phyloP scores from a whole-genome alignment of 257 asterid genomes.

The Ilex asprella region DNA sequence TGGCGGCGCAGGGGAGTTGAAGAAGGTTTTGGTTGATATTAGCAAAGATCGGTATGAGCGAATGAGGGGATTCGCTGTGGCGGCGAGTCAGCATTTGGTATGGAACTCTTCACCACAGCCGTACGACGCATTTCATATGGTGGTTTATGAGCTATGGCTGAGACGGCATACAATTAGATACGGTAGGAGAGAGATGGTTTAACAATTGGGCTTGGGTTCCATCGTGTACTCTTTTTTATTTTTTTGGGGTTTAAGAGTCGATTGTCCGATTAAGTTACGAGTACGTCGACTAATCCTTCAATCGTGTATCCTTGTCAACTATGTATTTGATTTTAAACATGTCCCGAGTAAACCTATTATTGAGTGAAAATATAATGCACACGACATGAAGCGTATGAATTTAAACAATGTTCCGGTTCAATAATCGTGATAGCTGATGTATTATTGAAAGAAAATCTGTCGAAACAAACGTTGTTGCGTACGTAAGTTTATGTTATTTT shows the following conservation, averaged over 20 bases:
- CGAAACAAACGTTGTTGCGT: too few relatives aligned
- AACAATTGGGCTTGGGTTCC: not conserved
- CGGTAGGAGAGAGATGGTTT: constrained; percentile 39
- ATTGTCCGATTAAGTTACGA: too few relatives aligned
- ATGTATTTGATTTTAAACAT: too few relatives aligned
- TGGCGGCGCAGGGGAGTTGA: constrained; percentile 51
- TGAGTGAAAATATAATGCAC: too few relatives aligned
- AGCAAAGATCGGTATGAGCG: constrained; percentile 35
- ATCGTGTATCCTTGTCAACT: too few relatives aligned
- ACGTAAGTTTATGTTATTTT: too few relatives aligned
- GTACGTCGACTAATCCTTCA: too few relatives aligned
- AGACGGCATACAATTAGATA: constrained; percentile 81
- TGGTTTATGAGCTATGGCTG: constrained; percentile 84
- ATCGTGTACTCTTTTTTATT: not conserved
- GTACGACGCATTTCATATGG: constrained; percentile 78
- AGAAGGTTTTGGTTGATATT: constrained; percentile 40
- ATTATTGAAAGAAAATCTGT: too few relatives aligned
- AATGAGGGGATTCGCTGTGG: constrained; percentile 49
- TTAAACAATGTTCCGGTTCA: too few relatives aligned
- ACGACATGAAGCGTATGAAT: too few relatives aligned
- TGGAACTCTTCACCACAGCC: constrained; percentile 73
- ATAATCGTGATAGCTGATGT: too few relatives aligned
- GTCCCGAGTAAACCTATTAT: too few relatives aligned
- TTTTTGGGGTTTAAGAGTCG: not conserved
- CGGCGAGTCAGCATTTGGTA: constrained; percentile 65